Conservation (phyloP, 345 rosid species). For the Geranium rotundifolium region DNA sequence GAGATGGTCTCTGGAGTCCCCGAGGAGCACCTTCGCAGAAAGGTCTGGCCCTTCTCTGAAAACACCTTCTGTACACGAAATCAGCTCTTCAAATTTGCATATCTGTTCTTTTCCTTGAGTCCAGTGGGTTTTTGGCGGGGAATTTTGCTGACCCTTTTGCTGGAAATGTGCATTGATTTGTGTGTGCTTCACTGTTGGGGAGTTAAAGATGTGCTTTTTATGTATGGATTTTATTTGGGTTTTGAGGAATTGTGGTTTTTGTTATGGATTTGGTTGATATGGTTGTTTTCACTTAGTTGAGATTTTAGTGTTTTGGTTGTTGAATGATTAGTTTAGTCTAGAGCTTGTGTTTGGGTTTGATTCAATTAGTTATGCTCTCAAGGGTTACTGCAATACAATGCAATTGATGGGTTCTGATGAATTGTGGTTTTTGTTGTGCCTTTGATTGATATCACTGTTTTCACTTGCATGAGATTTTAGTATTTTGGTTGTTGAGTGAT, state of each 20-base stretch:
- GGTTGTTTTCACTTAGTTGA: not conserved
- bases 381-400: not conserved
- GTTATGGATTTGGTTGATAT: not conserved
- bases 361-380: not conserved
- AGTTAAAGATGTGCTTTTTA: too few relatives aligned
- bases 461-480: not conserved
- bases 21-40: constrained; percentile 64
- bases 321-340: not conserved
- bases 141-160: not conserved
- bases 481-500: not conserved
- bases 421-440: not conserved
- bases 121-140: not conserved
- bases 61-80: not conserved
- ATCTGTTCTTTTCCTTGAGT: not conserved
- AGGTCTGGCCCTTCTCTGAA: constrained; percentile 21
- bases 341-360: not conserved
- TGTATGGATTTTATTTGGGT: not conserved
- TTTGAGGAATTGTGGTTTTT: constrained; percentile 2
- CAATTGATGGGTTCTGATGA: not conserved
- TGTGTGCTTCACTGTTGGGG: not conserved
- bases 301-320: not conserved
- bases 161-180: not conserved
- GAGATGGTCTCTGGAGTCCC: constrained; percentile 91
- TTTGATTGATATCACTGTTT: not conserved
- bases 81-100: not conserved